A percentile compares a stretch with the other conserved stretches of the same genome.
Conservation (phyloP, 2,329 filamentous ascomycete species). For the Ceratocystis alfenasii region DNA sequence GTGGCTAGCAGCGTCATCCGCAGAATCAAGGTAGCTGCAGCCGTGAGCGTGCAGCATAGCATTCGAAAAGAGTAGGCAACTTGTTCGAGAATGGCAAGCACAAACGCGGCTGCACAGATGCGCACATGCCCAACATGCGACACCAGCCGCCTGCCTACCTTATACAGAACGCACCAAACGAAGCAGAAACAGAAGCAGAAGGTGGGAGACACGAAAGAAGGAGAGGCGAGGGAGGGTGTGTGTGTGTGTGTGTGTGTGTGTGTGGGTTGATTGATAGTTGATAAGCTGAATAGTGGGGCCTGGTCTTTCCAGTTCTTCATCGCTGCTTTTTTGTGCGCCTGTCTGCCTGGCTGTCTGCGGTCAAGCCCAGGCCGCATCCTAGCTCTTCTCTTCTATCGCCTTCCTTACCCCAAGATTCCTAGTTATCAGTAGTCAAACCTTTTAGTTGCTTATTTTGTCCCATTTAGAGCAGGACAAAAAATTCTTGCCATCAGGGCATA, state of each 20-base stretch:
- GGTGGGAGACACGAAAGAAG: too few species aligned
- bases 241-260: not conserved
- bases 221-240: not conserved
- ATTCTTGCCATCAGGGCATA: not conserved
- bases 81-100: not conserved
- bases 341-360: not conserved
- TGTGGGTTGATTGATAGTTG: not conserved
- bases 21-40: too few species aligned
- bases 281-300: not conserved
- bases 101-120: not conserved
- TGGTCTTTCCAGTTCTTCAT: not conserved
- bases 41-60: too few species aligned
- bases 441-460: constrained; percentile 1
- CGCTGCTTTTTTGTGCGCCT: not conserved
- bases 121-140: not conserved
- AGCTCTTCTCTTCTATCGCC: not conserved
- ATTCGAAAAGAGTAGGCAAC: too few species aligned
- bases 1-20: not conserved
- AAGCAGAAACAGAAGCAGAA: too few species aligned
- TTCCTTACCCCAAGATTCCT: not conserved
- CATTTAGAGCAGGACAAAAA: not conserved
- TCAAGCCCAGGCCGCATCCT: constrained; percentile 1
- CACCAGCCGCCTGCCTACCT: not conserved
- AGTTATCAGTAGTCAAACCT: not conserved
- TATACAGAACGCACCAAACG: too few species aligned